Percentiles rank a stretch among this genome's conserved stretches.
These are phyloP conservation scores for Cucumis hystrix DNA, from an alignment of 306 rosid species.

Conservation along the genomic window DNA sequence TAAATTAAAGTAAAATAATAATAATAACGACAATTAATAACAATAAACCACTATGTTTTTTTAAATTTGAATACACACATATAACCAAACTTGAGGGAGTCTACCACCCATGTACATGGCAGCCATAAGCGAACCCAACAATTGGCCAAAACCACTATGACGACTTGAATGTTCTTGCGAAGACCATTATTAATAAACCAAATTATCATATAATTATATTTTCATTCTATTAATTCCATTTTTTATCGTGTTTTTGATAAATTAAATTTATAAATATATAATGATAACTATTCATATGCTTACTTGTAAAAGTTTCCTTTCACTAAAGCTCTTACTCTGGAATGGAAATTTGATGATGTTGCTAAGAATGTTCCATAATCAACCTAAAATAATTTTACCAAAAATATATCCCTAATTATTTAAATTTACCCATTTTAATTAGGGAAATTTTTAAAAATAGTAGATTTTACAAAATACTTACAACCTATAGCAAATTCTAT, in stretches of 20 bases:
- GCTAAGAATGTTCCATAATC: conserved; percentile 70
- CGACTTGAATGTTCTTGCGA: conserved; percentile 29
- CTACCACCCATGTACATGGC: conserved; percentile 88
- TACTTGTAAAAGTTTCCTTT: conserved; percentile 54
- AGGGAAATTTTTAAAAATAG: too few relatives aligned
- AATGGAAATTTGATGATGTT: conserved; percentile 40
- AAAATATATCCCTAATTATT: too few relatives aligned
- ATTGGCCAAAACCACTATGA: conserved; percentile 63
- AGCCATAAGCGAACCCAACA: conserved; percentile 95
- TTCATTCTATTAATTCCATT: not conserved
- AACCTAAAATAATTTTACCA: conserved; percentile 30
- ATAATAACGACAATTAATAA: too few relatives aligned
- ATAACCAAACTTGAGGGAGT: conserved; percentile 83
- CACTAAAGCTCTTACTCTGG: conserved; percentile 34
- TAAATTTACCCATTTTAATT: too few relatives aligned
- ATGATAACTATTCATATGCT: too few relatives aligned
- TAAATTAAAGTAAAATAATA: conserved; percentile 6
- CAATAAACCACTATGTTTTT: not conserved
- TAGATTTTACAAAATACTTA: too few relatives aligned
- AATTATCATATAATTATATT: too few relatives aligned
- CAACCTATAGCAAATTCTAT: too few relatives aligned
- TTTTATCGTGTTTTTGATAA: too few relatives aligned
- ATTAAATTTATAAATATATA: too few relatives aligned
- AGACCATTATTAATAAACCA: too few relatives aligned
- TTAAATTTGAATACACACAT: conserved; percentile 23